Base-by-base conservation (phyloP, 2,329 filamentous ascomycete species). In the Colletotrichum chrysophilum region DNA sequence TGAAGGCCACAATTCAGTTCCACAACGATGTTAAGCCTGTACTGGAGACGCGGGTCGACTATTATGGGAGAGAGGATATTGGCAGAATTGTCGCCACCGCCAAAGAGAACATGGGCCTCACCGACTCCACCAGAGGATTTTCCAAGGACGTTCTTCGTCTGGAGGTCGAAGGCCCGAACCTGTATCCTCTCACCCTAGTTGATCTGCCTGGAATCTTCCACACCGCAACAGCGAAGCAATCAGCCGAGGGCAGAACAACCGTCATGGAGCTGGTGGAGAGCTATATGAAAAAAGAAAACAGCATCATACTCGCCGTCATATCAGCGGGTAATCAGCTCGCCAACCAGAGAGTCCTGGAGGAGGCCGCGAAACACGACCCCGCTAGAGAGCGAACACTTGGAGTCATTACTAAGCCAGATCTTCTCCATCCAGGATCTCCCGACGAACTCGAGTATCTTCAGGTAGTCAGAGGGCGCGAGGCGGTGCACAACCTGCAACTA, bases 241-340 rank as follows among this genome's bases (percentile, higher is more conserved):
- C 84, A 0, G 66, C 78, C 0, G 77, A 78, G 5, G 85, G 79
- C 7, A 82, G 79, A 6, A 69, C 80, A 4, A 79, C 83, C 0
- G 84, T 88, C 12, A 78, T 83, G n/a, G 69, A 82, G 13, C 78
- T 88, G 0, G 86, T 88, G 0, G 79, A 88, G 3, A 81, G 82
- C 0, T 94, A 94, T 78, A 92, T 94, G 86, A 79, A 79, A n/a
- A 86, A 89, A 32, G 80, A 84, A 14, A 86, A 90, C n/a, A 93
- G 87, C 78, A 91, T 94, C 70, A 91, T 93, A 2, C 82, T 93
- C 0, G 88, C 90, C 0, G 85, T 92, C 1, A 82, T 92, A 2
- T 85, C 87, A 0, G 89, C 89, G 2, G 87, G 85, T 43, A 83
- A 84, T 16, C 86, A 91, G 56, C 85, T 87, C 34, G 87, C 87